Conservation (phyloP, 768 basidiomycete genomes). For the Macrolepiota albuminosa region DNA sequence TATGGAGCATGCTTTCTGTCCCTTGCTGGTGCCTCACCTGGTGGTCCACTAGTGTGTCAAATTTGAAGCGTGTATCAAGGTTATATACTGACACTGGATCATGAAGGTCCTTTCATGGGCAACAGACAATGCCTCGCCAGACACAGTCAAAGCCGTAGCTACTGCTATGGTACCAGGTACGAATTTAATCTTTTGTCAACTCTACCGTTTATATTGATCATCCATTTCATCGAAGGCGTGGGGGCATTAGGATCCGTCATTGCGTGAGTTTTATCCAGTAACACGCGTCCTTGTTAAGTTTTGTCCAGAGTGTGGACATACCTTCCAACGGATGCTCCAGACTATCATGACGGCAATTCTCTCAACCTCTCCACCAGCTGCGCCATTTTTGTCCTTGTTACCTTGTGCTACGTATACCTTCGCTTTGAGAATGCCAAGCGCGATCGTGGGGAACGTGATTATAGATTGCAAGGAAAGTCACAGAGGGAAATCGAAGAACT, state of each 20-base stretch:
- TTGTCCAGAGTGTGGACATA: slow-evolving; percentile 41
- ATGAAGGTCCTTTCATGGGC: slow-evolving; percentile 38
- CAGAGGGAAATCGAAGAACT: slow-evolving; percentile 32
- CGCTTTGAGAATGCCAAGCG: slow-evolving; percentile 39
- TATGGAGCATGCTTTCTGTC: slow-evolving; percentile 45
- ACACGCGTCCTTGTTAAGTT: background rate
- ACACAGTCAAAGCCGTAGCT: slow-evolving; percentile 42
- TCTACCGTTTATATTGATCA: background rate
- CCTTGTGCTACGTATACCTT: slow-evolving; percentile 30
- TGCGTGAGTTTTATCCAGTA: slow-evolving; percentile 26
- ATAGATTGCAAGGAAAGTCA: slow-evolving; percentile 34
- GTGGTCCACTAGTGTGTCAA: slow-evolving; percentile 26
- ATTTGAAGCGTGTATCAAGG: background rate
- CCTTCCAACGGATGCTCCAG: slow-evolving; percentile 38
- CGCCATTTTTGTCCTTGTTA: slow-evolving; percentile 25
- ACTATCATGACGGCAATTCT: slow-evolving; percentile 43
- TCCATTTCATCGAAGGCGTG: slow-evolving; percentile 22
- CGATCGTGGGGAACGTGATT: slow-evolving; percentile 35
- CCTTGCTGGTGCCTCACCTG: slow-evolving; percentile 32
- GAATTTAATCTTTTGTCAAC: background rate
- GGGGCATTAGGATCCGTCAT: slow-evolving; percentile 42
- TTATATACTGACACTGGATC: background rate
- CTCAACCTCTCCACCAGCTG: slow-evolving; percentile 37
- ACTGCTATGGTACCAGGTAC: slow-evolving; percentile 39
- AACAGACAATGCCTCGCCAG: slow-evolving; percentile 45